Conservation (phyloP, 148 eudicot species). For the Chenopodium album region DNA sequence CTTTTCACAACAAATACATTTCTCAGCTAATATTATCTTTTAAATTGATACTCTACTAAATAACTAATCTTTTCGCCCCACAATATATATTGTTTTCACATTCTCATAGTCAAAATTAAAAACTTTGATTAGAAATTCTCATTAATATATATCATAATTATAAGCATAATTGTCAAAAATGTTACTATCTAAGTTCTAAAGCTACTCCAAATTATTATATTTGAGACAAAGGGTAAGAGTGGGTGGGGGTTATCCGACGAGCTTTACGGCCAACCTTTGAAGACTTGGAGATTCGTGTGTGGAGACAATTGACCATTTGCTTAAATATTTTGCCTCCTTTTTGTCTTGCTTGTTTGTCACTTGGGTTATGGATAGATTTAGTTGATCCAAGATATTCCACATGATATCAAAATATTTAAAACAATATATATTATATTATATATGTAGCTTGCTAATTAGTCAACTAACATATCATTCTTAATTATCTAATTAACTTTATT, state of each 20-base stretch:
- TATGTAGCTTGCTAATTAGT: background rate
- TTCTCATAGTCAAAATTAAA: too few species aligned
- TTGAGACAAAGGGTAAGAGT: background rate
- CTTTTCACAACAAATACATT: too few species aligned
- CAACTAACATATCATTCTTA: background rate
- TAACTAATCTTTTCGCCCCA: too few species aligned
- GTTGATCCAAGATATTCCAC: background rate
- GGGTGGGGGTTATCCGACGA: background rate
- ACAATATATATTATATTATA: too few species aligned
- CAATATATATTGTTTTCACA: too few species aligned
- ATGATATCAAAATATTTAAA: background rate
- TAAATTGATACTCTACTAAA: too few species aligned
- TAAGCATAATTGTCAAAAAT: too few species aligned
- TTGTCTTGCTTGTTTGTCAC: conserved; percentile 23
- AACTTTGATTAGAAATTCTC: too few species aligned
- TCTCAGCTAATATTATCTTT: too few species aligned
- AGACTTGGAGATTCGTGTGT: background rate
- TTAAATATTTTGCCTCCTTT: background rate
- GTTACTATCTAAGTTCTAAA: background rate
- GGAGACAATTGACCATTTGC: conserved; percentile 15
- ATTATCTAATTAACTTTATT: too few species aligned
- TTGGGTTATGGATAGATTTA: conserved; percentile 4
- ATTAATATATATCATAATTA: too few species aligned
- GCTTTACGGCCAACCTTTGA: conserved; percentile 12
- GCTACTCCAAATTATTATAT: background rate